phyloP scores from a whole-genome alignment of 2,329 filamentous ascomycete species.

The Fusarium concolor region DNA sequence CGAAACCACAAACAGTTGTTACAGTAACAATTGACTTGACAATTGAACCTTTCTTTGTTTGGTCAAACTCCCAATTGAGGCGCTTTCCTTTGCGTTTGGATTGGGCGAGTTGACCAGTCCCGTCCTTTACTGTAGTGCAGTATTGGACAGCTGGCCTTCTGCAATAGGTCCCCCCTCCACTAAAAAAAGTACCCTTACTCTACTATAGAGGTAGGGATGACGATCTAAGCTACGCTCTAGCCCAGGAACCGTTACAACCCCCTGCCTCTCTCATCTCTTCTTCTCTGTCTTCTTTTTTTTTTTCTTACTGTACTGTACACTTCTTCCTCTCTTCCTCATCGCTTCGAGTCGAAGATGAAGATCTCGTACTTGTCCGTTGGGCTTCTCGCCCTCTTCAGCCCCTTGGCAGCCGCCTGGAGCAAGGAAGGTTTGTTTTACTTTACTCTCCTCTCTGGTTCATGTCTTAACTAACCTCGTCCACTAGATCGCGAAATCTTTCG shows the following conservation, averaged over 20 bases:
- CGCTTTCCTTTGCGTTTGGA: constrained; percentile 31
- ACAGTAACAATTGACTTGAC: neutral
- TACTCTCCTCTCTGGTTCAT: neutral
- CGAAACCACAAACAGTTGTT: constrained; percentile 1
- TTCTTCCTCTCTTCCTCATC: constrained; percentile 4
- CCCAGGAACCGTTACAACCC: constrained; percentile 28
- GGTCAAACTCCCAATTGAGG: constrained; percentile 5
- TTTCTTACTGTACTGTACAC: neutral
- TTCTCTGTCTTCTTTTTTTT: neutral
- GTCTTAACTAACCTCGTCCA: constrained; percentile 15
- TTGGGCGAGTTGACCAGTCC: constrained; percentile 10
- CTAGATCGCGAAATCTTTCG: constrained; percentile 98
- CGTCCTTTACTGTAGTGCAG: neutral
- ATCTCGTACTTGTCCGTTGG: constrained; percentile 73
- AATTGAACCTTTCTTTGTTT: neutral
- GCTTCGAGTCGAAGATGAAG: constrained; percentile 71
- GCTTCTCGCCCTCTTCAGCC: constrained; percentile 74
- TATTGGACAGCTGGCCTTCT: constrained; percentile 42
- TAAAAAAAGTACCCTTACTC: constrained; percentile 13
- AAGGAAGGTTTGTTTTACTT: constrained; percentile 77
- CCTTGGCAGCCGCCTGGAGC: constrained; percentile 80
- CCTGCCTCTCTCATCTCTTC: constrained; percentile 12
- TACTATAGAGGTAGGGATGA: constrained; percentile 17
- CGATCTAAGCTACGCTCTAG: constrained; percentile 29
- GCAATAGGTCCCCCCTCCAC: constrained; percentile 29